Evolutionary conservation across 1,139 yeast species (phyloP), one percentile per base, ranked within the genome.

Genomic region (Komagataea norvegica): DNA sequence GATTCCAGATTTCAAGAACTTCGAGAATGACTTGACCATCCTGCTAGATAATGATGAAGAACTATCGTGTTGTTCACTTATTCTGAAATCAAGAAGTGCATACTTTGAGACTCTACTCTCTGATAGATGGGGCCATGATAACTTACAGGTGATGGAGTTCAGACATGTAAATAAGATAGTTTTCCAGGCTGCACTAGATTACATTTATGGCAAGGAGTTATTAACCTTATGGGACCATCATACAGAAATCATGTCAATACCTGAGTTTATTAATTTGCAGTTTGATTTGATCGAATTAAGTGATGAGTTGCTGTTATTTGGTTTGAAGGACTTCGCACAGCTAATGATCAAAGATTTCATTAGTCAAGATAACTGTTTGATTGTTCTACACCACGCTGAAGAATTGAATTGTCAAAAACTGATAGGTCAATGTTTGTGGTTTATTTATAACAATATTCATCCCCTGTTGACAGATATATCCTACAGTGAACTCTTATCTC

Each of bases 371-470:
- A 84, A 82, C 48, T 87, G 80, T 1, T 62, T 77, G 26, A 47
- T 69, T 3, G 54, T 87, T 13, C 54, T 84, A 22, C 62, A 68
- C 8, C 79, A 79, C 52, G 71, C 93, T 0, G 70, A 69, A 29
- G 51, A 61, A 25, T 63, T 72, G 38, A 60, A 69, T 11, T 84
- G 87, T 3, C 55, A 61, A 8, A 76, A 79, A 48, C 56, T 88
- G 23, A 68, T 77, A 43, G 65, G 69, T 37, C 71, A 74, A 38
- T 77, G 95, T 52, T 63, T 81, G 28, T 79, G 86, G 78, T 84
- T 73, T 47, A 67, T 86, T 13, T 77, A 73, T 48, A 71, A 74
- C 47, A 86, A 87, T 52, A 59, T 85, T 44, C 88, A 80, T 28
- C 57, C 76, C 5, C 56, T 85, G 18, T 61, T 87, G 32, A 72